Base-by-base conservation (phyloP, 768 basidiomycete species). In the Tulasnella sp. region DNA sequence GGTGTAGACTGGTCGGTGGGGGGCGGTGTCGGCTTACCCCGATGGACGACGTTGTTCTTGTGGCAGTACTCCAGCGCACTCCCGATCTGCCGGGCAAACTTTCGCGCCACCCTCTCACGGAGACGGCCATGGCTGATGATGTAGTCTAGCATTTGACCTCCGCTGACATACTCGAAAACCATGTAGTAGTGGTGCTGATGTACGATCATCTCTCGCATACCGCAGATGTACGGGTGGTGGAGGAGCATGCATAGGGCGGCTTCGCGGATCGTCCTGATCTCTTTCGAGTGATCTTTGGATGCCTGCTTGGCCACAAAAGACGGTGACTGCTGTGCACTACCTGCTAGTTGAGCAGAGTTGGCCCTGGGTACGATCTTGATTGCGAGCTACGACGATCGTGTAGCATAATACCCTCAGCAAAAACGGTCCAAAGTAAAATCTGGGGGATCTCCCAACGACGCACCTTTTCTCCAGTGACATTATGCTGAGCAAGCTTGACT, bases 171-270 rank as follows among this genome's bases (percentile, higher is more conserved):
- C 86, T 99, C 98, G 85, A 94, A 96, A 14, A 98, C 95, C 96
- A 99, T 98, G 89, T 99, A 99, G 88, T 99, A 98, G 87, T 99
- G 97, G 84, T 99, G 93, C 81, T 95, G 94, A 87, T 98, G 97
- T 37, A 96, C 89, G 85, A 98, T 96, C 94, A 99, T 96, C 88
- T 97, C 96, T 83, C 96, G 93, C 97, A 99, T 99, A 80, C 98
- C 98, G 85, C 97, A 98, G 85, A 99, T 95, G 86, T 99, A 98
- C 2, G 98, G 98, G 85, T 99, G 98, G 84, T 99, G 96, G 42
- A 99, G 92, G 72, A 99, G 91, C 89, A 98, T 93, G 54, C 95
- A 96, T 42, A 99, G 89, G 1, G 95, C 95, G 0, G 97, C 98
- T 87, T 99, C 98, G 44, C 98, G 93, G 82, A 99, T 90, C 0